Conservation (phyloP, 2,329 filamentous ascomycete species). For the Metarhizium anisopliae region DNA sequence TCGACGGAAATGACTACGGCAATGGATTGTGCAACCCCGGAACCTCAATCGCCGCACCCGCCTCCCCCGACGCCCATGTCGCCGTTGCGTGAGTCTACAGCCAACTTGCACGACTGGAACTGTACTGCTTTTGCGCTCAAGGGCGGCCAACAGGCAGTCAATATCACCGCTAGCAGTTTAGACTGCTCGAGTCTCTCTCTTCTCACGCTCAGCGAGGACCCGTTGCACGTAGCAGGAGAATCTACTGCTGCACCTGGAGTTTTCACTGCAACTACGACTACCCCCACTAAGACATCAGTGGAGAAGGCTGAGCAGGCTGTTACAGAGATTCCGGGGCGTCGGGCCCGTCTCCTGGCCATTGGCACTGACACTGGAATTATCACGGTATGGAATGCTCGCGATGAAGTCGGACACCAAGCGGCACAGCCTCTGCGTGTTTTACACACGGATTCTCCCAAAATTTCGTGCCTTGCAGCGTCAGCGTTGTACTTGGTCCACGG, state of each 20-base stretch:
- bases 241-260: conserved; percentile 33
- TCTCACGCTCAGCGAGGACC: conserved; percentile 69
- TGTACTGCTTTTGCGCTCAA: conserved; percentile 36
- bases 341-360: conserved; percentile 70
- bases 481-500: conserved; percentile 86
- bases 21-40: conserved; percentile 6
- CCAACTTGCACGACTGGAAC: conserved; percentile 23
- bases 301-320: conserved; percentile 24
- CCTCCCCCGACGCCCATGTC: conserved; percentile 15
- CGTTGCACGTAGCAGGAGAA: conserved; percentile 40
- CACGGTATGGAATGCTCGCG: conserved; percentile 77
- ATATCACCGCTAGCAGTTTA: conserved; percentile 61
- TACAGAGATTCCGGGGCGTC: conserved; percentile 70
- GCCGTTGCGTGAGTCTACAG: conserved; percentile 3
- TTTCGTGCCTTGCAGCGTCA: conserved; percentile 74
- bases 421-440: conserved; percentile 71
- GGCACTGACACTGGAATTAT: conserved; percentile 74
- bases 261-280: conserved; percentile 25
- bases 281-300: background rate
- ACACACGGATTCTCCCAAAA: conserved; percentile 80
- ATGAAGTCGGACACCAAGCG: conserved; percentile 32
- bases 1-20: conserved; percentile 3
- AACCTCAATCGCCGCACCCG: conserved; percentile 14
- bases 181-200: conserved; percentile 68
- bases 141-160: conserved; percentile 43